Evolutionary conservation across 768 basidiomycete species (phyloP), one percentile per base, ranked within the genome.

Genomic region (Lactifluus hygrophoroides): DNA sequence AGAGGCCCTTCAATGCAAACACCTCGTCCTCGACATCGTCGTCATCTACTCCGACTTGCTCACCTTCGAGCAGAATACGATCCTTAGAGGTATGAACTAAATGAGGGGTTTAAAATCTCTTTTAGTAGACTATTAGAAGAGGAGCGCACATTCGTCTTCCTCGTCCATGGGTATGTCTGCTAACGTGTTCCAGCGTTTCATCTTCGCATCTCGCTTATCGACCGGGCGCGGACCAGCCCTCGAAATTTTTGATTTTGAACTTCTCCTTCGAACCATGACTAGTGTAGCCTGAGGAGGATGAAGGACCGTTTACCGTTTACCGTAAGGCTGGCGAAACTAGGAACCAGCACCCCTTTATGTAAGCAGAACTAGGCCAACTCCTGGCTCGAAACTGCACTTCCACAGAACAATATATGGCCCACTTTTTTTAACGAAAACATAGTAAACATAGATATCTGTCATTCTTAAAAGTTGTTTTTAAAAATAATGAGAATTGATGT

Each of bases 51-150:
- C 68, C 74, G 2, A 70, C 66, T 32, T 73, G 69, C 34, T 80
- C 77, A n/a, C 79, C 84, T 38, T 90, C 84, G 5, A 96, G 75
- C 5, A 89, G 74, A 58, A 95, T 87, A 66, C 80, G 81, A 67
- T 96, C 92, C 53, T 81, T 79, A 28, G 83, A 81, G 1, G 76
- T 73, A 68, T 90, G 88, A 67, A 91, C 90, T 93, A 63, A 3
- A 8, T 27, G 21, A 19, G 11, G 5, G 16, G n/a, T 11, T 9
- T 30, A 23, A 47, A 37, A 17, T 14, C 32, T 30, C n/a, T 30
- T 28, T 19, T 34, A 14, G 32, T 7, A 21, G 19, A 21, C 27
- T n/a, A 28, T 13, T 47, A 25, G 38, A 42, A 27, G 47, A 50
- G 42, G 43, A 50, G 75, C 85, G 61, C 66, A 90, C 89, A 90